Evolutionary conservation across 2,329 filamentous ascomycete species (phyloP).

Genomic region (Diaporthe sp.): DNA sequence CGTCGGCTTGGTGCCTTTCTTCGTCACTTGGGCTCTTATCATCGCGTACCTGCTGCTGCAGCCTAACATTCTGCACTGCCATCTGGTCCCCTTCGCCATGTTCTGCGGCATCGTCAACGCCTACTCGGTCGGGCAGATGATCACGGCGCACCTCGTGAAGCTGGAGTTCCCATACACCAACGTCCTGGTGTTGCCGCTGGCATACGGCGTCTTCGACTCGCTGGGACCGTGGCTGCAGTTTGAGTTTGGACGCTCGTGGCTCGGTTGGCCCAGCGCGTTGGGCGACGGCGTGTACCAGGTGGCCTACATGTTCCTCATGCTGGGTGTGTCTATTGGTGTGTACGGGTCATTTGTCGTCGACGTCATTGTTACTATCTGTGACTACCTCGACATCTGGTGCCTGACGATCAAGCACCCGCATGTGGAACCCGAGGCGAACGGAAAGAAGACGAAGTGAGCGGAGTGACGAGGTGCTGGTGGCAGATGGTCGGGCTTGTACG

Average conservation of each 20-base stretch:
- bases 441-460: constrained; percentile 35
- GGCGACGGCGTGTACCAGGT: constrained; percentile 88
- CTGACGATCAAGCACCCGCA: constrained; percentile 92
- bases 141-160: constrained; percentile 92
- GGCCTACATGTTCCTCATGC: constrained; percentile 88
- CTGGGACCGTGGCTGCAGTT: constrained; percentile 76
- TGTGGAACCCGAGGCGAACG: constrained; percentile 53
- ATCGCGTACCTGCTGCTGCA: constrained; percentile 86
- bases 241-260: constrained; percentile 67
- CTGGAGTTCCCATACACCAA: constrained; percentile 92
- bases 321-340: constrained; percentile 88
- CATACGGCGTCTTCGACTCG: constrained; percentile 83
- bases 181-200: constrained; percentile 82
- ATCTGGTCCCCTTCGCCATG: constrained; percentile 90
- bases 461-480: not conserved
- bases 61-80: constrained; percentile 82
- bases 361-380: constrained; percentile 97
- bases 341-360: constrained; percentile 98
- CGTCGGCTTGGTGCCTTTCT: constrained; percentile 86
- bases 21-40: constrained; percentile 81
- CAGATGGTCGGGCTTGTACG: not conserved
- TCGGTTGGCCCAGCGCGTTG: constrained; percentile 82
- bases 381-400: constrained; percentile 98
- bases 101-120: constrained; percentile 93
- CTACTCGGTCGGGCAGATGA: constrained; percentile 95